Evolutionary conservation across 129 eudicot species (phyloP).

Genomic region (Solidago caesia): DNA sequence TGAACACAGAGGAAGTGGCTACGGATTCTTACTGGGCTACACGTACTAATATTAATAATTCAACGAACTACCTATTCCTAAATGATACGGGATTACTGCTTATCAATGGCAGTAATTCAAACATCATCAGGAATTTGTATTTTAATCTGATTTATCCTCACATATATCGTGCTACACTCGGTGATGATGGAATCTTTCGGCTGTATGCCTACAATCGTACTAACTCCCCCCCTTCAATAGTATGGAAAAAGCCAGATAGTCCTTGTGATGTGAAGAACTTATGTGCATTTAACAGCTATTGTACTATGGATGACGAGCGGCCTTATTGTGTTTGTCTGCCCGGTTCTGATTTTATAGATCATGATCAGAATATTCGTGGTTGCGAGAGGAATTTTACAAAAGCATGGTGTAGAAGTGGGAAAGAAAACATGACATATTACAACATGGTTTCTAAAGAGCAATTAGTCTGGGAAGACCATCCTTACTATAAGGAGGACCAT

Average conservation of each 20-base stretch:
- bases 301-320: slow-evolving; percentile 11
- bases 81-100: slow-evolving; percentile 10
- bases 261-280: slow-evolving; percentile 27
- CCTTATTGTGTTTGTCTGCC: slow-evolving; percentile 36
- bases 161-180: slow-evolving; percentile 27
- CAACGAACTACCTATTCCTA: slow-evolving; percentile 18
- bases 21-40: slow-evolving; percentile 14
- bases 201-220: slow-evolving; percentile 17
- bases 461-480: not conserved
- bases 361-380: not conserved
- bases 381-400: slow-evolving; percentile 33
- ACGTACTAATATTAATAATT: not conserved
- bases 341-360: slow-evolving; percentile 19
- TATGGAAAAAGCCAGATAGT: not conserved
- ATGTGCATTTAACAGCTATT: slow-evolving; percentile 34
- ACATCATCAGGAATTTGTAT: not conserved
- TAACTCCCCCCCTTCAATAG: not conserved
- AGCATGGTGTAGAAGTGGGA: slow-evolving; percentile 19
- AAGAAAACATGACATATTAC: slow-evolving; percentile 9
- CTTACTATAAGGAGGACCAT: slow-evolving; percentile 18
- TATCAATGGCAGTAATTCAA: not conserved
- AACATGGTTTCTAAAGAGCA: slow-evolving; percentile 1
- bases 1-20: not conserved
- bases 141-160: not conserved
- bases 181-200: slow-evolving; percentile 31